These are phyloP conservation scores for Holtermannia corniformis DNA, from an alignment of 768 basidiomycete genomes.

Conservation along the genomic window DNA sequence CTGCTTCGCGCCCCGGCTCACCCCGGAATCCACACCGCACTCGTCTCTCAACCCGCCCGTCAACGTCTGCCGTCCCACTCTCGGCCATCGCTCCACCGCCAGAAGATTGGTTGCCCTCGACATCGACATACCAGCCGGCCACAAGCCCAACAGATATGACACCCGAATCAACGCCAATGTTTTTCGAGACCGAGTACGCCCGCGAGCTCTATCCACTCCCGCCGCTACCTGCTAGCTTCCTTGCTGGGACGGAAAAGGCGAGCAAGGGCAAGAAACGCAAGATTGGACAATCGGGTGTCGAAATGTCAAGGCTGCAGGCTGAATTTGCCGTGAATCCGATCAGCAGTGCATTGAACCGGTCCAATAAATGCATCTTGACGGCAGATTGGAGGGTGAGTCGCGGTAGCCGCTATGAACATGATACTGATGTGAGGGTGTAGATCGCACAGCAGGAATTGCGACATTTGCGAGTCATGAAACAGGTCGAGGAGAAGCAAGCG, in stretches of 20 bases:
- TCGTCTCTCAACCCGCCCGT: not conserved
- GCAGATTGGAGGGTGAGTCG: conserved; percentile 16
- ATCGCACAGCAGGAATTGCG: conserved; percentile 70
- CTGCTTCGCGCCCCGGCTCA: not conserved
- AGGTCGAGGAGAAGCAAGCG: conserved; percentile 72
- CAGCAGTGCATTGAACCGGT: conserved; percentile 23
- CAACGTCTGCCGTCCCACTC: conserved; percentile 1
- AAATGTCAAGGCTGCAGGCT: conserved; percentile 24
- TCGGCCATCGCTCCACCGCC: not conserved
- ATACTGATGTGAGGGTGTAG: conserved; percentile 43
- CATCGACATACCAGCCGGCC: conserved; percentile 7
- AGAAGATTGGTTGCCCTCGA: not conserved
- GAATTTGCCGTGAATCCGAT: conserved; percentile 32
- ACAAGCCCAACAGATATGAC: not conserved
- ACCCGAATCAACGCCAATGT: conserved; percentile 12
- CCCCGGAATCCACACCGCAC: not conserved
- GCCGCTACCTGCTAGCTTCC: conserved; percentile 12
- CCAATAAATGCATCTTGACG: conserved; percentile 36
- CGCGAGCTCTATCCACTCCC: conserved; percentile 24
- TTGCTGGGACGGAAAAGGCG: conserved; percentile 8
- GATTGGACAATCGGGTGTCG: conserved; percentile 2
- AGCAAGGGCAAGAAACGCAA: conserved; percentile 11
- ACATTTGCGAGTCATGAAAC: conserved; percentile 67
- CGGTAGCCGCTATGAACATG: not conserved
- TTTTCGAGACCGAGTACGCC: conserved; percentile 27